phyloP scores from a whole-genome alignment of 345 rosid genomes.

The Acer campestre region DNA sequence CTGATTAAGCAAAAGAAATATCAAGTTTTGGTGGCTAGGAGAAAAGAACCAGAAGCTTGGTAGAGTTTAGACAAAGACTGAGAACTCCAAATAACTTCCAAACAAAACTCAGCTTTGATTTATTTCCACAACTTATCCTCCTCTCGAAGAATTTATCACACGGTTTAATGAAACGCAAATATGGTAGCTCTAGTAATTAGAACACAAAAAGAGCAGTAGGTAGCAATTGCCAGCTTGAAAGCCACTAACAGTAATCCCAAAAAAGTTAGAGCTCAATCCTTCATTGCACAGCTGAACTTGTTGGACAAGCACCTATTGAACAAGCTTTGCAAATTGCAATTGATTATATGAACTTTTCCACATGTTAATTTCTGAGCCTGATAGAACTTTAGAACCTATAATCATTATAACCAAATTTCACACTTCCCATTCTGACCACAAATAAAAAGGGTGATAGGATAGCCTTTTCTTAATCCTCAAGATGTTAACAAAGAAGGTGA shows the following conservation, averaged over 20 bases:
- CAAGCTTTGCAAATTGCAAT: background rate
- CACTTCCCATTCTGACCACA: background rate
- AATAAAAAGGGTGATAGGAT: background rate
- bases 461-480: background rate
- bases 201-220: background rate
- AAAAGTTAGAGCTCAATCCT: background rate
- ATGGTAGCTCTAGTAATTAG: background rate
- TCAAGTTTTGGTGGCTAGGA: background rate
- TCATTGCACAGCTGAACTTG: background rate
- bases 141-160: background rate
- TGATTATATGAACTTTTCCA: background rate
- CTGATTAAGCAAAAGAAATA: background rate
- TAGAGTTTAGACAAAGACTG: background rate
- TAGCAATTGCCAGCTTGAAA: background rate
- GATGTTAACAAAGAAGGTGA: background rate
- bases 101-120: background rate
- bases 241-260: background rate
- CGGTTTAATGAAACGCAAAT: background rate
- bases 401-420: background rate
- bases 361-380: too few relatives aligned
- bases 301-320: too few relatives aligned
- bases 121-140: background rate
- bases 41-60: slow-evolving; percentile 2
- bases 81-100: slow-evolving; percentile 1
- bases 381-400: too few relatives aligned